Evolutionary conservation across 352 stramenopile species (phyloP).

Genomic region (Saprolegnia diclina): DNA sequence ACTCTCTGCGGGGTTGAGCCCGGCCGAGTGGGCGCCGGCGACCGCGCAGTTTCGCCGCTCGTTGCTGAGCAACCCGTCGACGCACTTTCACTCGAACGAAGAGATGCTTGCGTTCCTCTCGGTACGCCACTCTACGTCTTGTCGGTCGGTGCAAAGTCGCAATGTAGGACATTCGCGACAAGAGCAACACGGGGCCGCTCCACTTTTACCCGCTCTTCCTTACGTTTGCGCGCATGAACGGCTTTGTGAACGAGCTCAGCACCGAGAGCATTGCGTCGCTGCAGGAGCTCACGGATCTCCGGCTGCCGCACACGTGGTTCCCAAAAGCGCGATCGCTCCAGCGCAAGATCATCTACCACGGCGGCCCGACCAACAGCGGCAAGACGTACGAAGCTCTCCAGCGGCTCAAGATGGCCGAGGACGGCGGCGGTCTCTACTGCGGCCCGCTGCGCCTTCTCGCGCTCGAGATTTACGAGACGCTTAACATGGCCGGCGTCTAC

Average conservation of each 20-base stretch:
- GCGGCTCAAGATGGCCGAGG: conserved; percentile 84
- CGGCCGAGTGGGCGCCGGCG: conserved; percentile 50
- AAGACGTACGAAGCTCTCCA: conserved; percentile 95
- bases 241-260: conserved; percentile 34
- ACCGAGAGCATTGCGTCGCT: conserved; percentile 36
- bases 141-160: conserved; percentile 15
- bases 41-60: conserved; percentile 54
- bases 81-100: conserved; percentile 51
- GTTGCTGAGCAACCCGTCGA: conserved; percentile 45
- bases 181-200: conserved; percentile 49
- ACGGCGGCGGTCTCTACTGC: conserved; percentile 87
- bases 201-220: conserved; percentile 77
- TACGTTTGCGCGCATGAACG: conserved; percentile 42
- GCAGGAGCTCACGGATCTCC: conserved; percentile 67
- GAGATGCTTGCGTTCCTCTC: conserved; percentile 52
- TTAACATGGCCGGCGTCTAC: conserved; percentile 93
- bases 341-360: conserved; percentile 87
- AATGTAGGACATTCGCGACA: conserved; percentile 40
- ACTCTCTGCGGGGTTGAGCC: conserved; percentile 59
- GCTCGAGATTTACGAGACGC: conserved; percentile 91
- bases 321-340: conserved; percentile 72
- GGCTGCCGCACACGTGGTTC: conserved; percentile 76
- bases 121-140: background rate
- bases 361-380: conserved; percentile 93
- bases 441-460: conserved; percentile 92